These are phyloP conservation scores for Entophlyctis luteolus DNA, from an alignment of 192 early-diverging fungal species.

Conservation along the genomic window DNA sequence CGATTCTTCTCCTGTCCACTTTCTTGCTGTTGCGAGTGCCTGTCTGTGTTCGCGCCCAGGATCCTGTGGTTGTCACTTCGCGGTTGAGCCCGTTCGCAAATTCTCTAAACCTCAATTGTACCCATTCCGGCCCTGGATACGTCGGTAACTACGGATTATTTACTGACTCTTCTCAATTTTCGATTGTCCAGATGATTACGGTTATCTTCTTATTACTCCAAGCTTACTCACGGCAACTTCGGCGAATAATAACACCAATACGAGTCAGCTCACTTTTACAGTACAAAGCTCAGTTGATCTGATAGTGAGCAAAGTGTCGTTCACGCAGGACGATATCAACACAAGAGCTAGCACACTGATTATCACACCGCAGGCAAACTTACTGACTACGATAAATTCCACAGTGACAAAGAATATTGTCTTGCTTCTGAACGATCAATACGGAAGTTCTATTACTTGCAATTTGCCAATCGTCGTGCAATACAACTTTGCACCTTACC, in stretches of 20 bases:
- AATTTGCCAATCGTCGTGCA: conserved; percentile 10
- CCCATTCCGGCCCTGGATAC: too few relatives aligned
- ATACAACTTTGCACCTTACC: conserved; percentile 20
- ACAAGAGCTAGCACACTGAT: background rate
- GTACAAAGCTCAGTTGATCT: background rate
- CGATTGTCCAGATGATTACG: conserved; percentile 23
- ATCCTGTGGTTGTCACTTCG: too few relatives aligned
- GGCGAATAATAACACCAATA: background rate
- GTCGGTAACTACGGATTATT: too few relatives aligned
- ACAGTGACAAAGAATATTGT: background rate
- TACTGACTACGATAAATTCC: background rate
- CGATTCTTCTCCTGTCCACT: too few relatives aligned
- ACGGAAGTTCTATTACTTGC: conserved; percentile 1
- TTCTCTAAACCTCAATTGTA: too few relatives aligned
- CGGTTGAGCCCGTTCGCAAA: too few relatives aligned
- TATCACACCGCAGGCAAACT: background rate
- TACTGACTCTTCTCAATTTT: too few relatives aligned
- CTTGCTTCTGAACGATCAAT: background rate
- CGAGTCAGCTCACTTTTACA: background rate
- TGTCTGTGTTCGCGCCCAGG: too few relatives aligned
- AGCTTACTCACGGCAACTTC: conserved; percentile 7
- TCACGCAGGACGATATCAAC: conserved; percentile 16
- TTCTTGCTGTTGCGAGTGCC: too few relatives aligned
- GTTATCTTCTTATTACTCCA: background rate
- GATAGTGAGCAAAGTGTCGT: background rate